These are phyloP conservation scores for Leishmania guyanensis DNA, from an alignment of 208 protist species.

Conservation along the genomic window DNA sequence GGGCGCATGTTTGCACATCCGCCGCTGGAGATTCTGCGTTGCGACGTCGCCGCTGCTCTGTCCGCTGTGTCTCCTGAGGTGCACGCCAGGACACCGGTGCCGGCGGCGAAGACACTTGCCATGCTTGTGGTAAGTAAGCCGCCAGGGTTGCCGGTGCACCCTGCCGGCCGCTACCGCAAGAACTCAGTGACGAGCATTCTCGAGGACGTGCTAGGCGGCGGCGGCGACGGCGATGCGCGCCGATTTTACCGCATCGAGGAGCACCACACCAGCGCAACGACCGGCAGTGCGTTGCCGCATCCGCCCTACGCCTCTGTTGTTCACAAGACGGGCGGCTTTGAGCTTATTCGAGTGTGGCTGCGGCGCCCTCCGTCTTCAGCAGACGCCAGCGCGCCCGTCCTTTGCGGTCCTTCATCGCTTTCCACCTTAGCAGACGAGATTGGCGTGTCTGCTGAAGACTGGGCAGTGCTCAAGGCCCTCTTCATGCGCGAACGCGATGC, in stretches of 20 bases:
- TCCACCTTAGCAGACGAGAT: not conserved
- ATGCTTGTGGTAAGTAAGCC: constrained; percentile 79
- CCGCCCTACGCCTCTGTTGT: constrained; percentile 44
- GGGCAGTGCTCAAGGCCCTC: constrained; percentile 32
- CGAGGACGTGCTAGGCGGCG: constrained; percentile 81
- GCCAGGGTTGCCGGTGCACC: constrained; percentile 83
- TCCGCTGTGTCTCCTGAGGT: not conserved
- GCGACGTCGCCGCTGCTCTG: constrained; percentile 22
- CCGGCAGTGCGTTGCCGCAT: constrained; percentile 1
- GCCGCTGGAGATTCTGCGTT: constrained; percentile 57
- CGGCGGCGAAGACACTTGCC: constrained; percentile 39
- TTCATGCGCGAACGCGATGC: not conserved
- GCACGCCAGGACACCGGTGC: constrained; percentile 5
- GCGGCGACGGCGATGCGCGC: constrained; percentile 8
- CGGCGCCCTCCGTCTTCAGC: not conserved
- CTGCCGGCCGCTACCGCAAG: constrained; percentile 90
- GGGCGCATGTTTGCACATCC: constrained; percentile 80
- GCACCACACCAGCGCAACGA: constrained; percentile 6
- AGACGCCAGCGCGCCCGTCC: constrained; percentile 1
- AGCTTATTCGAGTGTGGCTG: constrained; percentile 71
- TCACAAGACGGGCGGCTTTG: constrained; percentile 53
- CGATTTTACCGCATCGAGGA: constrained; percentile 14
- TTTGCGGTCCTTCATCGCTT: no score
- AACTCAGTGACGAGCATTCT: constrained; percentile 93
- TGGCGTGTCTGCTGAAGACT: constrained; percentile 42